Conservation (phyloP, 176 grass and related monocot species). For the Ensete ventricosum region DNA sequence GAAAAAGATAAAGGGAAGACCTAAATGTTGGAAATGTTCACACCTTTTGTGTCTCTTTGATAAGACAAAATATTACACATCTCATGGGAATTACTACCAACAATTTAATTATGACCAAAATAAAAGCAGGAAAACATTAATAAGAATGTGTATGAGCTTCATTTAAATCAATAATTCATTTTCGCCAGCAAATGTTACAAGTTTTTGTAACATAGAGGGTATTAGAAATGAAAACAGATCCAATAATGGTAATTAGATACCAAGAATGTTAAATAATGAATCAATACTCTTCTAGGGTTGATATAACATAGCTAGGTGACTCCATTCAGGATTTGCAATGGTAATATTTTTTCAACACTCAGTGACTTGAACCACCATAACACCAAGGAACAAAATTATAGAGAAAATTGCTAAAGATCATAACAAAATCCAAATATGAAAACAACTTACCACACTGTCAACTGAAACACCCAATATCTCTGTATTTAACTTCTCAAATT, state of each 20-base stretch:
- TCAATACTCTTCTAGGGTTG: no score
- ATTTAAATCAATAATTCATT: background rate
- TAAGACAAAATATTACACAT: background rate
- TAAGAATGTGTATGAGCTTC: background rate
- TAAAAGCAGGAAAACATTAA: background rate
- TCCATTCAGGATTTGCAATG: no score
- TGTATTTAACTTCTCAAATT: slow-evolving; percentile 74
- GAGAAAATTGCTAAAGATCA: background rate
- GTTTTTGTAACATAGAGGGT: no score
- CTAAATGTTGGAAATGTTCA: no score
- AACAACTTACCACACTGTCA: slow-evolving; percentile 69
- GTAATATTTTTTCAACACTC: no score
- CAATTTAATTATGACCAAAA: background rate
- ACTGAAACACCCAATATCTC: slow-evolving; percentile 65
- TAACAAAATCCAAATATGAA: background rate
- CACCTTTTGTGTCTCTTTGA: background rate
- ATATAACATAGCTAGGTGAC: no score
- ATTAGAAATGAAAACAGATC: no score
- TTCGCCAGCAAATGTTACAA: background rate
- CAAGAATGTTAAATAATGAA: no score
- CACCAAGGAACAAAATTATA: background rate
- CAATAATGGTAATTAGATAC: no score
- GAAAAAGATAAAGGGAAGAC: no score
- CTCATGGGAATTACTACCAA: background rate
- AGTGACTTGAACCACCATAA: no score